Evolutionary conservation across 805 yeast species (phyloP).

Genomic region (Cyberlindnera petersonii): DNA sequence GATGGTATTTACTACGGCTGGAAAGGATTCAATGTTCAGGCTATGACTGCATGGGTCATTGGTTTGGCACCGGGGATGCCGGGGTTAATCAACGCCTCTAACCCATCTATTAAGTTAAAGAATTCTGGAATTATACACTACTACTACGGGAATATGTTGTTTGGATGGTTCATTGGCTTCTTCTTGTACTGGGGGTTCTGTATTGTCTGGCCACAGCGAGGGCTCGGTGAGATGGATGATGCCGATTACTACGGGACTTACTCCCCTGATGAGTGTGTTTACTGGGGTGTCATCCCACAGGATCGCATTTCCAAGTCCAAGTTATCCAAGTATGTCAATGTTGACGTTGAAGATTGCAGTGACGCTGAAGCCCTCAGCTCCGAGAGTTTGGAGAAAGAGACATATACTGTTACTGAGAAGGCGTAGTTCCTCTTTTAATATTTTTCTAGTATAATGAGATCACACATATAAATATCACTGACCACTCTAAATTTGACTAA

Average conservation of each 20-base stretch:
- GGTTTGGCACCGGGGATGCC: constrained; percentile 49
- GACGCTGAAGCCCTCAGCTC: neutral
- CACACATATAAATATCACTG: no score
- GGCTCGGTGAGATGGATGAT: constrained; percentile 11
- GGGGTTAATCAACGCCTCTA: constrained; percentile 39
- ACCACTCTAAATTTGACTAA: no score
- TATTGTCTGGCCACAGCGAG: constrained; percentile 5
- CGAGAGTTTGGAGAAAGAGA: no score
- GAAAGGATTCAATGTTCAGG: constrained; percentile 42
- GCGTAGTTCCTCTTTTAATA: no score
- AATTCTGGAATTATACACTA: constrained; percentile 37
- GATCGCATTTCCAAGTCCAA: constrained; percentile 2
- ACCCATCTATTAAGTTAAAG: constrained; percentile 17
- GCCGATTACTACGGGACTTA: constrained; percentile 13
- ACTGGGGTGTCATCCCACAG: constrained; percentile 12
- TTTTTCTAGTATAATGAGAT: no score
- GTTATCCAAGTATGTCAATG: constrained; percentile 6
- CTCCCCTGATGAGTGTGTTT: constrained; percentile 5
- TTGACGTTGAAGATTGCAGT: neutral
- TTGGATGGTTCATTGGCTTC: constrained; percentile 39
- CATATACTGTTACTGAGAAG: no score
- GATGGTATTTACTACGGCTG: constrained; percentile 33
- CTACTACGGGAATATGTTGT: constrained; percentile 41
- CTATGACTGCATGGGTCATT: constrained; percentile 34
- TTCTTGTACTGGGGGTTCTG: constrained; percentile 31